phyloP scores from a whole-genome alignment of 2,329 filamentous ascomycete genomes.

The Colletotrichum sidae region DNA sequence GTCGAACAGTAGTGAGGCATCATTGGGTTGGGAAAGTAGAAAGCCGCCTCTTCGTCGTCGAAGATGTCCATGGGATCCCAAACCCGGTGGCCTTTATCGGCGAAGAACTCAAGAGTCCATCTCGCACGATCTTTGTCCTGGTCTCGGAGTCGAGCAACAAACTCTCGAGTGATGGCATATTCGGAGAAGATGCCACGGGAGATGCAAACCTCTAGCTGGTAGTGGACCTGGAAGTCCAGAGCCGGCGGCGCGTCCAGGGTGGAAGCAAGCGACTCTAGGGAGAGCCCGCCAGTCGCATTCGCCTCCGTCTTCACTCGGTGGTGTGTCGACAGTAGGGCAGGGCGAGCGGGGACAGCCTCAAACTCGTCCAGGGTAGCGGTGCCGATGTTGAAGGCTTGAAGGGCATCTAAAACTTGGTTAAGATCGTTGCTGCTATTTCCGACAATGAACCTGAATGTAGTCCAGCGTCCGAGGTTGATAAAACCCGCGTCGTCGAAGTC shows the following conservation, averaged over 20 bases:
- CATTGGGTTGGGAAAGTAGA: constrained; percentile 58
- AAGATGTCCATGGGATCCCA: constrained; percentile 82
- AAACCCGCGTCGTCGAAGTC: constrained; percentile 48
- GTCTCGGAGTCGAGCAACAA: constrained; percentile 71
- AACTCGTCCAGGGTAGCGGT: constrained; percentile 58
- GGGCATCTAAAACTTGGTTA: constrained; percentile 59
- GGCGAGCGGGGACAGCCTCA: constrained; percentile 43
- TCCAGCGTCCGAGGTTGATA: constrained; percentile 69
- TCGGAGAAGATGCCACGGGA: constrained; percentile 83
- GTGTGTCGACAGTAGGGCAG: constrained; percentile 14
- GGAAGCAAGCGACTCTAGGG: constrained; percentile 52
- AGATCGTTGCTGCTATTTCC: constrained; percentile 47
- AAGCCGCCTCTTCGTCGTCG: constrained; percentile 59
- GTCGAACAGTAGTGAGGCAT: constrained; percentile 80
- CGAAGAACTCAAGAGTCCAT: constrained; percentile 79
- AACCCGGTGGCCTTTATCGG: constrained; percentile 70
- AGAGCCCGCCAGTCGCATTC: not conserved
- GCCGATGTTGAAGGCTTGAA: constrained; percentile 80
- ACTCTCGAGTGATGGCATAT: constrained; percentile 75
- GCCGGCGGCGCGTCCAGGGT: constrained; percentile 48
- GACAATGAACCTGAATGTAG: constrained; percentile 62
- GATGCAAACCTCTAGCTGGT: constrained; percentile 94
- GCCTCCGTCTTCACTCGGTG: not conserved
- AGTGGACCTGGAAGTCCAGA: constrained; percentile 80
- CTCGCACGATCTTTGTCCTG: constrained; percentile 62